Percentiles rank a stretch among this genome's conserved stretches.
Evolutionary conservation across 768 basidiomycete genomes (phyloP).

Genomic region (Leccinum incarnatum): DNA sequence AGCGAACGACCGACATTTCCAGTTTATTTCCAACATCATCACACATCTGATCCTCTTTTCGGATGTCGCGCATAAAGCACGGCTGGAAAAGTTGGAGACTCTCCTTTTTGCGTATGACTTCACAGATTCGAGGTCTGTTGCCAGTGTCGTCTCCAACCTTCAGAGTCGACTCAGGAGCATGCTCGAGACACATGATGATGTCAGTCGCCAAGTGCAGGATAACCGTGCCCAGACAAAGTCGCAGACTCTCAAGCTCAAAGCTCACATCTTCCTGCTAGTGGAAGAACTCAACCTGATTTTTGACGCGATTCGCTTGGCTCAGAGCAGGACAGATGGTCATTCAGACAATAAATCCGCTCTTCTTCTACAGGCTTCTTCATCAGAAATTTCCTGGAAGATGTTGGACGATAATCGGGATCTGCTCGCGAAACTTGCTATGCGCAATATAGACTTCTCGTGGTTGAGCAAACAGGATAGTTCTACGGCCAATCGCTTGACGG

Average conservation of each 20-base stretch:
- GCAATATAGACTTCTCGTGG: constrained; percentile 77
- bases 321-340: constrained; percentile 66
- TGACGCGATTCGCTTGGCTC: constrained; percentile 80
- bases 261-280: constrained; percentile 66
- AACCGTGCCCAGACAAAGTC: constrained; percentile 41
- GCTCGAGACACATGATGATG: constrained; percentile 49
- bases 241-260: constrained; percentile 65
- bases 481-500: constrained; percentile 69
- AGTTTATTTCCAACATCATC: constrained; percentile 82
- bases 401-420: constrained; percentile 68
- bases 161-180: constrained; percentile 70
- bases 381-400: constrained; percentile 92
- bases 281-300: constrained; percentile 84
- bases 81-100: constrained; percentile 74
- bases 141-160: constrained; percentile 64
- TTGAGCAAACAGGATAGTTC: constrained; percentile 86
- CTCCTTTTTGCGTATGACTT: constrained; percentile 89
- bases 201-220: constrained; percentile 33
- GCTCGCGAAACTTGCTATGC: constrained; percentile 82
- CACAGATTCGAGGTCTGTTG: constrained; percentile 68
- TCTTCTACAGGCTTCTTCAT: constrained; percentile 75
- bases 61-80: constrained; percentile 78
- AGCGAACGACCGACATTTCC: constrained; percentile 79
- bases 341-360: constrained; percentile 78
- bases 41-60: constrained; percentile 87